Conservation (phyloP, 768 basidiomycete genomes). For the Russula sp. region DNA sequence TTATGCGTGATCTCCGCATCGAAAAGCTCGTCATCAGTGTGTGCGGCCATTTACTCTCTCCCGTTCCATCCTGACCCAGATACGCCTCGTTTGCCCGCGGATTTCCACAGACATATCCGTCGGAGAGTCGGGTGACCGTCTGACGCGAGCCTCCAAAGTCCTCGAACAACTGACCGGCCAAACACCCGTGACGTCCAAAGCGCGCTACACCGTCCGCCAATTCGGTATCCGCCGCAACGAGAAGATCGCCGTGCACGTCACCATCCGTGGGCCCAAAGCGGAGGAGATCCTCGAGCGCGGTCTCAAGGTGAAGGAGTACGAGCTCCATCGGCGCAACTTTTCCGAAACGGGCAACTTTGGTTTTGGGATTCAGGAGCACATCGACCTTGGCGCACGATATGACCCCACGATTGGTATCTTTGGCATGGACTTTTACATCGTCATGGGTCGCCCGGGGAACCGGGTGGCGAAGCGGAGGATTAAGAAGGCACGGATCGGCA, state of each 20-base stretch:
- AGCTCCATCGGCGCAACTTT: conserved; percentile 94
- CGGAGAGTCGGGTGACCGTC: conserved; percentile 48
- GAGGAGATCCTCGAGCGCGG: conserved; percentile 12
- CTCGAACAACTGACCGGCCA: conserved; percentile 10
- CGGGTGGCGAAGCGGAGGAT: conserved; percentile 81
- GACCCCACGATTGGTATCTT: conserved; percentile 10
- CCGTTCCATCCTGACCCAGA: conserved; percentile 78
- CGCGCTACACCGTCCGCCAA: conserved; percentile 97
- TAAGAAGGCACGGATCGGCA: conserved; percentile 81
- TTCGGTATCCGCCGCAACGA: conserved; percentile 99
- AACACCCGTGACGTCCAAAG: conserved; percentile 71
- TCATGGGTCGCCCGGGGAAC: conserved; percentile 5
- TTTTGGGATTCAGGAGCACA: conserved; percentile 50
- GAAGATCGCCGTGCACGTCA: conserved; percentile 80
- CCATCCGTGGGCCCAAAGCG: conserved; percentile 7
- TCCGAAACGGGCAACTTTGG: conserved; percentile 99
- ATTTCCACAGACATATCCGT: conserved; percentile 98
- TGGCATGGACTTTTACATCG: conserved; percentile 10
- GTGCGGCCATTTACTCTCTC: background rate
- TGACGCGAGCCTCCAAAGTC: conserved; percentile 8
- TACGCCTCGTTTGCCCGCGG: conserved; percentile 52
- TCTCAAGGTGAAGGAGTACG: conserved; percentile 99
- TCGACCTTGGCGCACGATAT: conserved; percentile 9
- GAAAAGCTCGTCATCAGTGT: conserved; percentile 9
- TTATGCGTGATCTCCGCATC: conserved; percentile 26